Percentiles rank a stretch among this genome's conserved stretches.
Evolutionary conservation across 306 rosid genomes (phyloP).

Genomic region (Vigna unguiculata): DNA sequence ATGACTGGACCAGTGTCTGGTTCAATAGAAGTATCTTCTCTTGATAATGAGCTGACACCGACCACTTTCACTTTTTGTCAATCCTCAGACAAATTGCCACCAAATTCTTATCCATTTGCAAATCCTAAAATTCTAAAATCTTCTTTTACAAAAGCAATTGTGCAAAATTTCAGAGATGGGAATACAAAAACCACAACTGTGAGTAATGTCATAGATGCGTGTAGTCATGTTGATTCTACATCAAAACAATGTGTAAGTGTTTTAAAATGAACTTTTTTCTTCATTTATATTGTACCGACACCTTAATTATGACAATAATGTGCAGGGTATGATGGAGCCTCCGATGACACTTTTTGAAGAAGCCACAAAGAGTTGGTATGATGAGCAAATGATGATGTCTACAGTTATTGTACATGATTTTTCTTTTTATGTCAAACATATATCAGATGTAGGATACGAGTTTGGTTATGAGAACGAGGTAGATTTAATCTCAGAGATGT

Average conservation of each 20-base stretch:
- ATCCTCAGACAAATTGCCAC: no score
- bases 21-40: constrained; percentile 50
- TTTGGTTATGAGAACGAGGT: constrained; percentile 51
- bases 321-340: constrained; percentile 76
- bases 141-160: no score
- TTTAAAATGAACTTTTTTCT: constrained; percentile 5
- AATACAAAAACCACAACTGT: no score
- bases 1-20: constrained; percentile 51
- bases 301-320: constrained; percentile 39
- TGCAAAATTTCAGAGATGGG: no score
- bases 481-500: constrained; percentile 69
- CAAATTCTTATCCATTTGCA: no score
- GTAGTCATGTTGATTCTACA: constrained; percentile 62
- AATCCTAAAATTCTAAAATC: no score
- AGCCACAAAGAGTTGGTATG: constrained; percentile 54
- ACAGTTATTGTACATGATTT: constrained; percentile 78
- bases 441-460: constrained; percentile 60
- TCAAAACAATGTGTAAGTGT: constrained; percentile 60
- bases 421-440: constrained; percentile 65
- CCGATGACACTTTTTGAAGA: constrained; percentile 55
- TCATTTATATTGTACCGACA: background rate
- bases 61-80: constrained; percentile 35
- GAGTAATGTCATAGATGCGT: no score
- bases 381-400: constrained; percentile 73
- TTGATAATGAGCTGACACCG: constrained; percentile 46